phyloP scores from a whole-genome alignment of 2,329 filamentous ascomycete genomes.

The Fusarium sp. region DNA sequence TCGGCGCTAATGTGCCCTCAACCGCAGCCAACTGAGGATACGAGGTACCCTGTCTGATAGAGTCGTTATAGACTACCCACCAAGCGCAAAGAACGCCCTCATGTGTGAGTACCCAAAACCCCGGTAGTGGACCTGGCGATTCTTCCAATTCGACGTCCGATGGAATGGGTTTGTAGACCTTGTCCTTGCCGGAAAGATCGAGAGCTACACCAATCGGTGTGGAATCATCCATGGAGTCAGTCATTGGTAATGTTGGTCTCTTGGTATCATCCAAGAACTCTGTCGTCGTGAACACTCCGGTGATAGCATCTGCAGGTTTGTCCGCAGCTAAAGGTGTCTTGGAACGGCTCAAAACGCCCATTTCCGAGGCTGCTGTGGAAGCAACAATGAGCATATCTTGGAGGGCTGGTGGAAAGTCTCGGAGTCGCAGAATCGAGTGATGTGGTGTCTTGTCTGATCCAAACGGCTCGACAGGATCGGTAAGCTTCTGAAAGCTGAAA shows the following conservation, averaged over 20 bases:
- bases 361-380: conserved; percentile 80
- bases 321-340: conserved; percentile 71
- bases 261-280: conserved; percentile 76
- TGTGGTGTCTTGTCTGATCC: conserved; percentile 73
- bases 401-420: conserved; percentile 80
- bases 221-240: conserved; percentile 66
- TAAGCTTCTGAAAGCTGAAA: conserved; percentile 78
- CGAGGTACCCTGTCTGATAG: conserved; percentile 75
- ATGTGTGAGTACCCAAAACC: conserved; percentile 84
- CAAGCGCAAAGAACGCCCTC: conserved; percentile 85
- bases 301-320: conserved; percentile 65
- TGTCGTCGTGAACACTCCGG: conserved; percentile 76
- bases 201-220: conserved; percentile 82
- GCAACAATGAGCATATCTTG: conserved; percentile 83
- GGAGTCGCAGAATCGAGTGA: conserved; percentile 79
- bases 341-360: conserved; percentile 80
- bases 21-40: conserved; percentile 74
- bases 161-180: conserved; percentile 78
- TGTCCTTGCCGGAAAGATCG: conserved; percentile 84
- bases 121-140: conserved; percentile 82
- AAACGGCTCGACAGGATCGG: conserved; percentile 78
- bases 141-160: conserved; percentile 79
- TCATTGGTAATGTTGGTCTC: conserved; percentile 78
- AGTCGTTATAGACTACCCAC: conserved; percentile 93
- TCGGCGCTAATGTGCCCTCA: conserved; percentile 46